Percentiles rank a stretch among this genome's conserved stretches.
Conservation (phyloP, 257 asterid species). For the Nemophila menziesii region DNA sequence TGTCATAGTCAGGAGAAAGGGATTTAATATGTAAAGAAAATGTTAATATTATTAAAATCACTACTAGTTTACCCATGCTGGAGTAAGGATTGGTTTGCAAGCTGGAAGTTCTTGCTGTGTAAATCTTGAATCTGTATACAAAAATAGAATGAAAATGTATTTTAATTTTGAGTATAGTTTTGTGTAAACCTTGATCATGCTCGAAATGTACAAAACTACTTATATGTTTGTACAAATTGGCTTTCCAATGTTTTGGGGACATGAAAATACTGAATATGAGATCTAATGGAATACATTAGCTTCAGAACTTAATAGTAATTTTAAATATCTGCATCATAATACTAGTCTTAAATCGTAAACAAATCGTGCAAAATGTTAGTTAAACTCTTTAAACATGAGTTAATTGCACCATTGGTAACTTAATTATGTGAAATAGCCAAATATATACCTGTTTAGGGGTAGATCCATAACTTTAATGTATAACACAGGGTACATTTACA, state of each 20-base stretch:
- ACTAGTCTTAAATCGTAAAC: not conserved
- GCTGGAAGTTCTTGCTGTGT: constrained; percentile 98
- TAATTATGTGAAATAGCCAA: too few species aligned
- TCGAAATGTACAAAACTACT: too few species aligned
- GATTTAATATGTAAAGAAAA: constrained; percentile 4
- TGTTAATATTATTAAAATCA: not conserved
- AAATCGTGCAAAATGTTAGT: not conserved
- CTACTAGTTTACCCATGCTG: constrained; percentile 66
- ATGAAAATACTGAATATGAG: not conserved
- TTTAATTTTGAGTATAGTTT: not conserved
- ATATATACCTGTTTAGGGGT: too few species aligned
- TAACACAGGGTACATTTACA: too few species aligned
- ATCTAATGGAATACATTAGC: too few species aligned
- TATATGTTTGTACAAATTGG: not conserved
- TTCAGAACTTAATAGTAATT: too few species aligned
- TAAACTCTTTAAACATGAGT: not conserved
- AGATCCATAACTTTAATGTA: too few species aligned
- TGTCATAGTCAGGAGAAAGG: constrained; percentile 17
- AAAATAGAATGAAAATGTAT: constrained; percentile 3
- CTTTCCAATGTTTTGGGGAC: too few species aligned
- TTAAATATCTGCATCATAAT: not conserved
- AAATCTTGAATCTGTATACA: constrained; percentile 78
- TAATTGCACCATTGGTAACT: too few species aligned
- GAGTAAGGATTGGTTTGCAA: constrained; percentile 94
- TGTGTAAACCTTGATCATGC: too few species aligned